A percentile compares a stretch with the other conserved stretches of the same genome.
These are phyloP conservation scores for Mycosphaerella arachidis DNA, from an alignment of 2,329 filamentous ascomycete genomes.

Conservation along the genomic window DNA sequence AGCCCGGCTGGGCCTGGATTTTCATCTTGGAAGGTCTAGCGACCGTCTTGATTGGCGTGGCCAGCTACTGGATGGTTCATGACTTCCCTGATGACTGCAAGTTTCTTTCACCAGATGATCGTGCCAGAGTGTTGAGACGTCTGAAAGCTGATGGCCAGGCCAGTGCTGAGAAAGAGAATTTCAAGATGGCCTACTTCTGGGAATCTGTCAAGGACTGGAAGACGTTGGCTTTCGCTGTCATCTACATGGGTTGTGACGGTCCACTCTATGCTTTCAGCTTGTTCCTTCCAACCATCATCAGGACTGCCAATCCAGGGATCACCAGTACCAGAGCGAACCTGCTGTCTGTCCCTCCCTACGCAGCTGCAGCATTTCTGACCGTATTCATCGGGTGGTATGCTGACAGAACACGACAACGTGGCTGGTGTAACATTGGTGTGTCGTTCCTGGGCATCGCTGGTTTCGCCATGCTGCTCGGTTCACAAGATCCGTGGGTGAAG, in stretches of 20 bases:
- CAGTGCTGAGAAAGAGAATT: conserved; percentile 70
- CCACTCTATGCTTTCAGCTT: conserved; percentile 71
- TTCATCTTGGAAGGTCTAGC: conserved; percentile 55
- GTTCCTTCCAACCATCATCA: conserved; percentile 76
- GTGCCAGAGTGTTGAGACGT: conserved; percentile 65
- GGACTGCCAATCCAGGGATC: conserved; percentile 46
- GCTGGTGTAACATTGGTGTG: conserved; percentile 71
- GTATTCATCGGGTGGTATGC: conserved; percentile 68
- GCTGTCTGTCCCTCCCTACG: conserved; percentile 72
- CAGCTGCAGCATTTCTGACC: conserved; percentile 64
- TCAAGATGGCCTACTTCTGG: conserved; percentile 68
- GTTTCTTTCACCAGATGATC: conserved; percentile 68
- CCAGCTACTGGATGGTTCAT: conserved; percentile 72
- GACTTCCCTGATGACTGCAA: conserved; percentile 69
- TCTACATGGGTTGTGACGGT: conserved; percentile 73
- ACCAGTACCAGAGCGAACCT: conserved; percentile 62
- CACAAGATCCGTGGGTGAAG: conserved; percentile 58
- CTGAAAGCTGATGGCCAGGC: conserved; percentile 67
- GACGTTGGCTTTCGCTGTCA: conserved; percentile 67
- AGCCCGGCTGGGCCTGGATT: conserved; percentile 22
- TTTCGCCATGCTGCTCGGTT: conserved; percentile 73
- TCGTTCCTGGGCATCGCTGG: conserved; percentile 69
- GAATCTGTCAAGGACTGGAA: conserved; percentile 76
- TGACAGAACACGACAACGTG: conserved; percentile 68
- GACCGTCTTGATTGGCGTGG: conserved; percentile 63